phyloP scores from a whole-genome alignment of 2,329 filamentous ascomycete species.

The Xylaria sp. region DNA sequence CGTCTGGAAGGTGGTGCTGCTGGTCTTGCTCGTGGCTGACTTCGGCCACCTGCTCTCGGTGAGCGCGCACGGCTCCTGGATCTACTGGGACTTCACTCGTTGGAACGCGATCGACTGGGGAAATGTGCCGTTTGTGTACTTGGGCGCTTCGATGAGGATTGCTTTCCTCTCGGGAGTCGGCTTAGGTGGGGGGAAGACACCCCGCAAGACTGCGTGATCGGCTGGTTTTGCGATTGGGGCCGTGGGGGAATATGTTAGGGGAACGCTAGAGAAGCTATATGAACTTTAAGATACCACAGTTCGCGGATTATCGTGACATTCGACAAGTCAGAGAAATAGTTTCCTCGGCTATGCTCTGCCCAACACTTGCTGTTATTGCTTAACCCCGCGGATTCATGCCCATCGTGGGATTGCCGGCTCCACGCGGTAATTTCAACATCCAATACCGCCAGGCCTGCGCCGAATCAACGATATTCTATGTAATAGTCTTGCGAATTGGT shows the following conservation, averaged over 20 bases:
- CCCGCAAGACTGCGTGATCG: slow-evolving; percentile 30
- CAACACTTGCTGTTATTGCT: neutral
- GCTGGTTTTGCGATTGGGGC: neutral
- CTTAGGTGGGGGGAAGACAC: slow-evolving; percentile 47
- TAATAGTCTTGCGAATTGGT: neutral
- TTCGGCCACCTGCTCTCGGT: slow-evolving; percentile 79
- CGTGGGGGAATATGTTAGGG: neutral
- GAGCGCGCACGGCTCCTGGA: slow-evolving; percentile 61
- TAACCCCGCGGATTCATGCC: neutral
- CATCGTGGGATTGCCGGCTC: slow-evolving; percentile 2
- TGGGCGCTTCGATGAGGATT: slow-evolving; percentile 68
- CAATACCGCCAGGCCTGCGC: neutral
- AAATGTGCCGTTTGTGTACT: slow-evolving; percentile 76
- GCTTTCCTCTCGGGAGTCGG: slow-evolving; percentile 70
- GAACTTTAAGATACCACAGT: neutral
- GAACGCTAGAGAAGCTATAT: neutral
- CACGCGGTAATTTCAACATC: neutral
- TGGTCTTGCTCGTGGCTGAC: slow-evolving; percentile 78
- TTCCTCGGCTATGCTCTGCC: neutral
- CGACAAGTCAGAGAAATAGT: neutral
- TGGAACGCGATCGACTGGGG: slow-evolving; percentile 78
- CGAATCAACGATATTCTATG: slow-evolving; percentile 14
- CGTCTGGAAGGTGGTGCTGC: slow-evolving; percentile 76
- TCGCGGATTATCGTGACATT: neutral
- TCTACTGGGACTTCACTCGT: slow-evolving; percentile 70